Conservation (phyloP, 2,329 filamentous ascomycete species). For the Claviceps sp. region DNA sequence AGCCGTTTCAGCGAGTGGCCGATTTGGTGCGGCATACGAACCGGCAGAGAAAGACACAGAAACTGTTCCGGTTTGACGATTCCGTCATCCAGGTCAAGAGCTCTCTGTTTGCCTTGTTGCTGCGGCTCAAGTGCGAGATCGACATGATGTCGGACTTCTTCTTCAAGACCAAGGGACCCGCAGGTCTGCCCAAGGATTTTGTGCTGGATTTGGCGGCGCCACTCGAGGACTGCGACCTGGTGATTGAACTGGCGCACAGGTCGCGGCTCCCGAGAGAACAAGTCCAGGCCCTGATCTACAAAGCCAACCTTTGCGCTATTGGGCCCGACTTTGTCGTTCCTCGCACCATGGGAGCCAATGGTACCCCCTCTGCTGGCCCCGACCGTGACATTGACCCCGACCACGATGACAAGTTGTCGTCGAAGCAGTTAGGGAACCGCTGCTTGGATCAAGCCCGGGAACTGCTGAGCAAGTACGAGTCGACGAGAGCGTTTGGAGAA, state of each 20-base stretch:
- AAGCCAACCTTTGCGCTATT: conserved; percentile 19
- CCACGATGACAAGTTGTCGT: background rate
- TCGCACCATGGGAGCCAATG: background rate
- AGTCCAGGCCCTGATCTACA: conserved; percentile 36
- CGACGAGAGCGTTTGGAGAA: background rate
- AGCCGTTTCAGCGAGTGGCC: conserved; percentile 34
- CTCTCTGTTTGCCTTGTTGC: conserved; percentile 25
- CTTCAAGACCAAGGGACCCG: conserved; percentile 6
- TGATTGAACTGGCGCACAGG: conserved; percentile 25
- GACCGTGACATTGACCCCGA: background rate
- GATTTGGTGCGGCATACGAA: conserved; percentile 29
- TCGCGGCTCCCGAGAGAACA: conserved; percentile 27
- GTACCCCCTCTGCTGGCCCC: background rate
- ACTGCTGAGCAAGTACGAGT: background rate
- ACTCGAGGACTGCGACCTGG: conserved; percentile 23
- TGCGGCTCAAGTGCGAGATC: conserved; percentile 36
- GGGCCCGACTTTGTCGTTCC: conserved; percentile 24
- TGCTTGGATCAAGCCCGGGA: background rate
- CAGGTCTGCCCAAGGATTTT: conserved; percentile 1
- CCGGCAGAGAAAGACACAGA: conserved; percentile 11
- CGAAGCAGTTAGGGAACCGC: background rate
- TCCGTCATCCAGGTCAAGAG: conserved; percentile 22
- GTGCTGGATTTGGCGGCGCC: conserved; percentile 17
- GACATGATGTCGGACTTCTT: conserved; percentile 29
- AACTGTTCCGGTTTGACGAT: conserved; percentile 22